Base-by-base conservation (phyloP, 2,329 filamentous ascomycete genomes). In the Parascedosporium putredinis region DNA sequence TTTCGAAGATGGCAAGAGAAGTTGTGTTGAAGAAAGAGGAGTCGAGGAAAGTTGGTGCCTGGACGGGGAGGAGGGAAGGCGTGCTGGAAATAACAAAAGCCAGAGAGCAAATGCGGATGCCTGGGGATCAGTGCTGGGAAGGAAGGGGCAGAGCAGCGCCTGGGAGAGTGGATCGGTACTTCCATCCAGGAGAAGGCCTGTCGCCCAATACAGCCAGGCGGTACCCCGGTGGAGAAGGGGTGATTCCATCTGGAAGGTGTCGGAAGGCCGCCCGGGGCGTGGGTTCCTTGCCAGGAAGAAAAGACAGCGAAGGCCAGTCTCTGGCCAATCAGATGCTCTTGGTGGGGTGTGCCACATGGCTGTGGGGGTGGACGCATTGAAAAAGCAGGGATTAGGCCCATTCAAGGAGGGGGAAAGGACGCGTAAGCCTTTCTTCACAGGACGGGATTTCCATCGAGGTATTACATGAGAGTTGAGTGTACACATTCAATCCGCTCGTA, bases 361-460 rank as follows among this genome's bases (percentile, higher is more conserved):
- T n/a, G n/a, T n/a, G n/a, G 33, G 48, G 12, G n/a, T 40, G 25
- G 27, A 9, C 22, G 4, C 25, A 44, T 20, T 29, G 23, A 25
- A 33, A n/a, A 27, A 23, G 38, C 33, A 48, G 34, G 46, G 46
- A 48, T 48, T 20, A 25, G 34, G 34, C 25, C 47, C 24, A 29
- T 38, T 24, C 36, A 29, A n/a, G 40, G 48, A 50, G 42, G 42
- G n/a, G 48, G 48, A 50, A 45, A 24, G 48, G 48, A 50, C 48
- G 48, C 48, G 48, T 50, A 50, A 50, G 48, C 48, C 27, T 38
- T 45, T 45, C 29, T 27, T 42, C 38, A n/a, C n/a, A n/a, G n/a
- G n/a, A n/a, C n/a, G n/a, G n/a, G n/a, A n/a, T n/a, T n/a, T n/a
- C n/a, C n/a, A n/a, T n/a, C n/a, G n/a, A n/a, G n/a, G n/a, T n/a